phyloP scores from a whole-genome alignment of 2,329 filamentous ascomycete genomes.

The Hypocreales sp. region DNA sequence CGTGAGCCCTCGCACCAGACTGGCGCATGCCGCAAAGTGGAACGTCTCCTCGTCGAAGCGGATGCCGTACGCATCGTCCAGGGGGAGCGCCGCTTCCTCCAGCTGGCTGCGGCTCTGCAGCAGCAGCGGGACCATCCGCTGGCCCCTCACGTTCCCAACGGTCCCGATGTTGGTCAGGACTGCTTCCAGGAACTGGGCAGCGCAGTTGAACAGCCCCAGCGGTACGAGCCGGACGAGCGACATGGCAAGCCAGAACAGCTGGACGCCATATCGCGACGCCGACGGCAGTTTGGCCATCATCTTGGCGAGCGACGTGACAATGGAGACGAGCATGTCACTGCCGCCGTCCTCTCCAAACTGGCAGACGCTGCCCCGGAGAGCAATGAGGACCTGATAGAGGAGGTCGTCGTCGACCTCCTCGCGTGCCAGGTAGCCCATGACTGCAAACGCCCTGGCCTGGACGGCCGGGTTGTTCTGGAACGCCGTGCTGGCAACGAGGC shows the following conservation, averaged over 20 bases:
- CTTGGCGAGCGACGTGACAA: slow-evolving; percentile 50
- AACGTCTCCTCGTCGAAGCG: slow-evolving; percentile 50
- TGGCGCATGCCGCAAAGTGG: slow-evolving; percentile 51
- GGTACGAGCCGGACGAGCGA: slow-evolving; percentile 51
- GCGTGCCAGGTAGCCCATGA: slow-evolving; percentile 56
- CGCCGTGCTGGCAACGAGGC: slow-evolving; percentile 53
- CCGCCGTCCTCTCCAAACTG: slow-evolving; percentile 49
- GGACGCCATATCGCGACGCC: slow-evolving; percentile 50
- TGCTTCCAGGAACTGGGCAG: slow-evolving; percentile 48
- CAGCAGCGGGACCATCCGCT: slow-evolving; percentile 42
- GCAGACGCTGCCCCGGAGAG: slow-evolving; percentile 47
- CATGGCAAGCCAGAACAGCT: slow-evolving; percentile 56
- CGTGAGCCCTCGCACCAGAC: slow-evolving; percentile 46
- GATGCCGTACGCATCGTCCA: slow-evolving; percentile 52
- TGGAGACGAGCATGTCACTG: slow-evolving; percentile 53
- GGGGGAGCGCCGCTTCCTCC: slow-evolving; percentile 43
- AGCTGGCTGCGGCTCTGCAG: slow-evolving; percentile 44
- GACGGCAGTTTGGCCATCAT: slow-evolving; percentile 56
- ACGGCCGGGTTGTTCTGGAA: slow-evolving; percentile 61
- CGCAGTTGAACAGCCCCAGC: slow-evolving; percentile 46
- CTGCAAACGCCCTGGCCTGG: slow-evolving; percentile 52
- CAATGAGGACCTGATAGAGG: slow-evolving; percentile 55
- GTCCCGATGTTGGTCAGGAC: slow-evolving; percentile 49
- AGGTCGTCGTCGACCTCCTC: slow-evolving; percentile 59
- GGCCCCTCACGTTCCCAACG: slow-evolving; percentile 40